Base-by-base conservation (phyloP, 2,329 filamentous ascomycete genomes). In the Colletotrichum echinochloae region DNA sequence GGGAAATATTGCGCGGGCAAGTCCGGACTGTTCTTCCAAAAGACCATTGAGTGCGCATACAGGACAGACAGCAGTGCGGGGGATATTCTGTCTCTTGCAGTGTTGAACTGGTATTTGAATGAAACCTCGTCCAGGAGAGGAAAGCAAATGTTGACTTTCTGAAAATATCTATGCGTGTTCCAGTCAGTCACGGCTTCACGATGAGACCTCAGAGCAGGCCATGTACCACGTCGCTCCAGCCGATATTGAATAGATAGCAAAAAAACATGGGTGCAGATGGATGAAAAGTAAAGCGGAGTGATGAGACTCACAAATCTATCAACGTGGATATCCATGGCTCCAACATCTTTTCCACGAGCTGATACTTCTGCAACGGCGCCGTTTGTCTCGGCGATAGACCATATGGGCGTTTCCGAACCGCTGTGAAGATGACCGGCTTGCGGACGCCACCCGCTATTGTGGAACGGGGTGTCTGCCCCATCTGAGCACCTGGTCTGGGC, bases 271-370 rank as follows among this genome's bases (percentile, higher is more conserved):
- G 11, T 11, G 28, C 6, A 14, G n/a, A 8, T 12, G 41, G 28
- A 14, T 39, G 2, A 16, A n/a, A n/a, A n/a, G 0, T 5, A 7
- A 20, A 1, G 41, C 4, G 3, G 11, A 23, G 30, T 23, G 12
- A 14, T 44, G 44, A 8, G 16, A 75, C 82, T 74, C 74, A 85
- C 83, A 86, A 72, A 35, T 83, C 82, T 52, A 90, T 80, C 7
- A 90, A 75, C 57, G 87, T 83, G 35, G 83, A 80, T 37, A 81
- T 79, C 67, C 85, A 86, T 1, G 88, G 87, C 39, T 88, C 88
- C 1, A 91, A 77, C 46, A 91, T 83, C 74, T 89, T 88, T 73
- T 89, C 88, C 55, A 89, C 83, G 44, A 87, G 84, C 69, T 88
- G 84, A 39, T 87, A 83, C 73, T 87, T 89, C 49, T 81, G 78